Conservation (phyloP, 805 yeast genomes). For the Saturnispora sekii region DNA sequence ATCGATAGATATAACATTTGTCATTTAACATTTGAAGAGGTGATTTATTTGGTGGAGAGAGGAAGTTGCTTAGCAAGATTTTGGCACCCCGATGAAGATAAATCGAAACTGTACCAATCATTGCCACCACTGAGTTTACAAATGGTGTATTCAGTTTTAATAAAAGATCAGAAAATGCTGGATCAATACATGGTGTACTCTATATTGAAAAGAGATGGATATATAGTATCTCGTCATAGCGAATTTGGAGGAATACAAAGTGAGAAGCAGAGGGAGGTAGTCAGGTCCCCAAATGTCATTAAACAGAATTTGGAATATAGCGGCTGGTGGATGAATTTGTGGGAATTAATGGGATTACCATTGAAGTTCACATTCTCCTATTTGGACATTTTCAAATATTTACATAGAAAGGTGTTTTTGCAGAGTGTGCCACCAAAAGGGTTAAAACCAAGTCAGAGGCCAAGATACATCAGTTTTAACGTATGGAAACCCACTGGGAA, state of each 20-base stretch:
- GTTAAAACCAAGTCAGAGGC: conserved; percentile 16
- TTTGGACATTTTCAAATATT: conserved; percentile 13
- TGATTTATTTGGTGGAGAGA: conserved; percentile 69
- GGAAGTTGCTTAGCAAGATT: conserved; percentile 40
- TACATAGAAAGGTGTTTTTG: conserved; percentile 9
- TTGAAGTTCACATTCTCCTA: conserved; percentile 12
- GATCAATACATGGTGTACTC: conserved; percentile 62
- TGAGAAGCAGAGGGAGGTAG: not conserved
- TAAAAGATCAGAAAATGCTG: conserved; percentile 28
- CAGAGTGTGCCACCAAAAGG: conserved; percentile 13
- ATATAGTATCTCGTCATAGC: conserved; percentile 38
- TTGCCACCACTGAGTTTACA: conserved; percentile 45
- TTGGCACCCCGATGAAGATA: conserved; percentile 16
- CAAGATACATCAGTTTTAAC: conserved; percentile 38
- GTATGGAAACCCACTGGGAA: conserved; percentile 78
- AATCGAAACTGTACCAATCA: conserved; percentile 22
- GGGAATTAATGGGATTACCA: conserved; percentile 9
- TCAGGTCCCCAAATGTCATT: not conserved
- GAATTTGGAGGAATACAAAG: conserved; percentile 8
- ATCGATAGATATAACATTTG: conserved; percentile 38
- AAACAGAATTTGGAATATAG: conserved; percentile 3
- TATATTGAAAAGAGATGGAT: conserved; percentile 69
- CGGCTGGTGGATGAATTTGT: conserved; percentile 10
- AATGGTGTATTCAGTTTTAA: conserved; percentile 47
- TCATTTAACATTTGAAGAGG: conserved; percentile 54